Conservation (phyloP, 1,284 basidiomycete genomes). For the Moesziomyces globuligerus region DNA sequence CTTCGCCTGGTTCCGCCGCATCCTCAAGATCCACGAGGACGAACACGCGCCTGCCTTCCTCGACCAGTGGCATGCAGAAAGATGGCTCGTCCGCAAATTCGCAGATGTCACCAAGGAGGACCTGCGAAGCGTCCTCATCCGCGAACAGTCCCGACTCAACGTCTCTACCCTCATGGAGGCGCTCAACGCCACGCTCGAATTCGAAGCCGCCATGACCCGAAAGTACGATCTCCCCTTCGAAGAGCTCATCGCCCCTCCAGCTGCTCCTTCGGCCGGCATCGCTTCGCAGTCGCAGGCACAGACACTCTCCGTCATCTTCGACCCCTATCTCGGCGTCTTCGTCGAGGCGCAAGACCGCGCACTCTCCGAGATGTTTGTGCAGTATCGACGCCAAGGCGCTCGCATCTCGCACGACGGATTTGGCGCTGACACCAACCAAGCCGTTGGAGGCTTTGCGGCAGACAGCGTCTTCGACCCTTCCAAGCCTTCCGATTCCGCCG, state of each 20-base stretch:
- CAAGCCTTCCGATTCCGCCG: slow-evolving; percentile 71
- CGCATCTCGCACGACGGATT: slow-evolving; percentile 27
- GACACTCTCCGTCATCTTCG: slow-evolving; percentile 79
- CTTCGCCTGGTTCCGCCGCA: slow-evolving; percentile 94
- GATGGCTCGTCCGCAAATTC: slow-evolving; percentile 57
- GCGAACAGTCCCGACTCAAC: slow-evolving; percentile 56
- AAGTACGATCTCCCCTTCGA: slow-evolving; percentile 52
- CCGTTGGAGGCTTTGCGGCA: slow-evolving; percentile 56
- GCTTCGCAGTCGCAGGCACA: slow-evolving; percentile 49
- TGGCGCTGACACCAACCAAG: slow-evolving; percentile 7
- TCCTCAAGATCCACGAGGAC: slow-evolving; percentile 86
- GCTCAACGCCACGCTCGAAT: slow-evolving; percentile 62
- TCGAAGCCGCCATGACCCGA: slow-evolving; percentile 53
- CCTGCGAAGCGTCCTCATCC: slow-evolving; percentile 59
- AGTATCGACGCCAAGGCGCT: slow-evolving; percentile 37
- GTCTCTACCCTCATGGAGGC: slow-evolving; percentile 60
- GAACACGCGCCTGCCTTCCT: slow-evolving; percentile 72
- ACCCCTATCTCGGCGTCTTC: slow-evolving; percentile 89
- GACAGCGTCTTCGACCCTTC: slow-evolving; percentile 71
- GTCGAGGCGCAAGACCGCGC: slow-evolving; percentile 92
- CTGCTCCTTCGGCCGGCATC: too few relatives aligned
- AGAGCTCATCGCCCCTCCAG: slow-evolving; percentile 34
- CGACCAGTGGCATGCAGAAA: slow-evolving; percentile 56
- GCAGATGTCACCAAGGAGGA: slow-evolving; percentile 64
- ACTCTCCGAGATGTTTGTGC: slow-evolving; percentile 56